Evolutionary conservation across 257 asterid genomes (phyloP).

Genomic region (Paulownia fortunei): DNA sequence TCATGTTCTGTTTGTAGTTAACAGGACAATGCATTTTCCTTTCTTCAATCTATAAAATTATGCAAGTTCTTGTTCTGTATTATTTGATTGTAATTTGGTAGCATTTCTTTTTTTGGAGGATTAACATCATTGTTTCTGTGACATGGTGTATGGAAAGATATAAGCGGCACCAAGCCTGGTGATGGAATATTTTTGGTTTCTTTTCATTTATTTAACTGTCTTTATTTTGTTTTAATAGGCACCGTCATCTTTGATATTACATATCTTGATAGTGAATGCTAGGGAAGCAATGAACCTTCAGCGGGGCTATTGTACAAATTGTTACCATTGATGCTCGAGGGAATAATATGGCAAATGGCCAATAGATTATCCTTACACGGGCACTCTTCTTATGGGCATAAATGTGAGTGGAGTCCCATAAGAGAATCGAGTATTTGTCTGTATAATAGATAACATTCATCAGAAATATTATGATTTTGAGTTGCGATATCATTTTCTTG

Average conservation of each 20-base stretch:
- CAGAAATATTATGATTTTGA: not conserved
- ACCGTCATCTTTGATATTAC: not conserved
- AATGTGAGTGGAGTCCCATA: too few species aligned
- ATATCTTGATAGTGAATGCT: not conserved
- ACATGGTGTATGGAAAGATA: too few species aligned
- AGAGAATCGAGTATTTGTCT: not conserved
- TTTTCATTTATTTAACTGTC: not conserved
- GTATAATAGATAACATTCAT: not conserved
- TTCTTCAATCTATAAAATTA: not conserved
- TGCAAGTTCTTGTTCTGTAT: not conserved
- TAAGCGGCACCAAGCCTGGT: too few species aligned
- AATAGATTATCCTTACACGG: too few species aligned
- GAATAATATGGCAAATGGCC: too few species aligned
- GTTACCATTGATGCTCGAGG: too few species aligned
- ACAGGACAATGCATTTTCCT: not conserved
- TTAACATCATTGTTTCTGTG: not conserved
- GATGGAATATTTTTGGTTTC: too few species aligned
- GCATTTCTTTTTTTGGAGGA: conserved; percentile 5
- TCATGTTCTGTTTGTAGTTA: conserved; percentile 65
- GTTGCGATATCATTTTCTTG: not conserved
- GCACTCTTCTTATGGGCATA: too few species aligned
- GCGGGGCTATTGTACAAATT: too few species aligned
- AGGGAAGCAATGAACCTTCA: not conserved
- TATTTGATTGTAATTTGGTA: not conserved
- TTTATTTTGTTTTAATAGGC: not conserved